Evolutionary conservation across 331 rosid species (phyloP).

Genomic region (Saraca asoca): DNA sequence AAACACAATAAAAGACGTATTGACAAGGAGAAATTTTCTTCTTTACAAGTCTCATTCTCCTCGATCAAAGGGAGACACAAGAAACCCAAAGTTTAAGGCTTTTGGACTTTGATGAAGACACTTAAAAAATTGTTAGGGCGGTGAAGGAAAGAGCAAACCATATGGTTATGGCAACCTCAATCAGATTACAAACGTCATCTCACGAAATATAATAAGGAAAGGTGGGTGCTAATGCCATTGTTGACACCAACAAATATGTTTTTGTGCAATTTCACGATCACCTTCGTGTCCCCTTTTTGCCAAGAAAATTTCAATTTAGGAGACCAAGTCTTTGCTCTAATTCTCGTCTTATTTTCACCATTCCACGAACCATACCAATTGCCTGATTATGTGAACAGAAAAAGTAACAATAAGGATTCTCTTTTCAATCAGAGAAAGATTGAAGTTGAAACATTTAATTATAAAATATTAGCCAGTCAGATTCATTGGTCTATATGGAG

Average conservation of each 20-base stretch:
- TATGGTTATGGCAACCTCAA: constrained; percentile 2
- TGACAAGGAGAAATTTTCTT: too few relatives aligned
- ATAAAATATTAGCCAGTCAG: too few relatives aligned
- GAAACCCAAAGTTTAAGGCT: constrained; percentile 26
- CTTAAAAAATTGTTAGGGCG: constrained; percentile 8
- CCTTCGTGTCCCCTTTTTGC: constrained; percentile 26
- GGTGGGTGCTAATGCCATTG: too few relatives aligned
- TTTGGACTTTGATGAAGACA: constrained; percentile 13
- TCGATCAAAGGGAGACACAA: too few relatives aligned
- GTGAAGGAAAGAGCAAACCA: constrained; percentile 37
- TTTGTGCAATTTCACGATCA: not conserved
- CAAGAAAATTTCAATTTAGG: not conserved
- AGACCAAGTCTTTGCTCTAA: constrained; percentile 7
- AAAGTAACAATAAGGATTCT: constrained; percentile 9
- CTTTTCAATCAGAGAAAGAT: not conserved
- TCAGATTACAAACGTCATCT: constrained; percentile 25
- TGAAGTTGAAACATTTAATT: not conserved
- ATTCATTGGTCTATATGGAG: too few relatives aligned
- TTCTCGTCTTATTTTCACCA: constrained; percentile 35
- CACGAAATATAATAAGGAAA: constrained; percentile 12
- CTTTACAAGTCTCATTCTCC: too few relatives aligned
- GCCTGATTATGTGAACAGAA: constrained; percentile 3
- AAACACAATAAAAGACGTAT: too few relatives aligned
- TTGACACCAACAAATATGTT: constrained; percentile 13
- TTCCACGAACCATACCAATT: constrained; percentile 34